phyloP scores from a whole-genome alignment of 768 basidiomycete genomes.

The Naematelia encephala region DNA sequence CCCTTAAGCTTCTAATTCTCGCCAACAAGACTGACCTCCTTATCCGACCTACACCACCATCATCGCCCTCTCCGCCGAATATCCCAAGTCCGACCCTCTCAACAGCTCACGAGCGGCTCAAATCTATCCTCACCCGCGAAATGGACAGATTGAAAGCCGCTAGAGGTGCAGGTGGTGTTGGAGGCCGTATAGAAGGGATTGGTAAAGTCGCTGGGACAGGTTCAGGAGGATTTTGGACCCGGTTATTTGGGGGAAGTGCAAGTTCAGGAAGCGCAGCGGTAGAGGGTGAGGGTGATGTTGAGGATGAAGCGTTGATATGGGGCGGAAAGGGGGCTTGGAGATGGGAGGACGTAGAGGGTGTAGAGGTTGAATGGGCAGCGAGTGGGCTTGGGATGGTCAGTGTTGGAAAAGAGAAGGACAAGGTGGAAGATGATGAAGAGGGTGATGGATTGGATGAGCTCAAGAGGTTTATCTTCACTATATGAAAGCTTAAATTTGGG shows the following conservation, averaged over 20 bases:
- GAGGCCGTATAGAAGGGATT: conserved; percentile 45
- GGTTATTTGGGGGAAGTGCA: conserved; percentile 19
- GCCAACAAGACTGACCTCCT: conserved; percentile 47
- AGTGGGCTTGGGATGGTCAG: conserved; percentile 24
- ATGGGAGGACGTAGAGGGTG: conserved; percentile 48
- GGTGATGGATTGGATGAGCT: conserved; percentile 41
- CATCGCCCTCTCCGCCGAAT: conserved; percentile 20
- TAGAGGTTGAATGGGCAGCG: conserved; percentile 40
- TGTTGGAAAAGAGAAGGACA: conserved; percentile 4
- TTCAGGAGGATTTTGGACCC: conserved; percentile 17
- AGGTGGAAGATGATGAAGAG: conserved; percentile 21
- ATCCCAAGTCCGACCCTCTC: conserved; percentile 20
- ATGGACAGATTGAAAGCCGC: conserved; percentile 45
- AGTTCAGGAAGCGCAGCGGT: conserved; percentile 5
- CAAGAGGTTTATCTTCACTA: conserved; percentile 25
- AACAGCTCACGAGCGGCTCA: conserved; percentile 33
- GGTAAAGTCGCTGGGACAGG: conserved; percentile 25
- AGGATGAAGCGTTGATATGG: conserved; percentile 46
- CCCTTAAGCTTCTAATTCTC: conserved; percentile 39
- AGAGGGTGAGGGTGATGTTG: conserved; percentile 24
- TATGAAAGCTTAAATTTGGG: conserved; percentile 2
- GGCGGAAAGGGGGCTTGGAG: conserved; percentile 42
- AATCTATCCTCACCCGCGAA: conserved; percentile 42
- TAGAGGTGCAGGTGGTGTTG: conserved; percentile 18
- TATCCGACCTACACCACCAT: conserved; percentile 23